Percentiles rank a stretch among this genome's conserved stretches.
phyloP scores from a whole-genome alignment of 2,329 filamentous ascomycete species.

The Tolypocladium tundrense region DNA sequence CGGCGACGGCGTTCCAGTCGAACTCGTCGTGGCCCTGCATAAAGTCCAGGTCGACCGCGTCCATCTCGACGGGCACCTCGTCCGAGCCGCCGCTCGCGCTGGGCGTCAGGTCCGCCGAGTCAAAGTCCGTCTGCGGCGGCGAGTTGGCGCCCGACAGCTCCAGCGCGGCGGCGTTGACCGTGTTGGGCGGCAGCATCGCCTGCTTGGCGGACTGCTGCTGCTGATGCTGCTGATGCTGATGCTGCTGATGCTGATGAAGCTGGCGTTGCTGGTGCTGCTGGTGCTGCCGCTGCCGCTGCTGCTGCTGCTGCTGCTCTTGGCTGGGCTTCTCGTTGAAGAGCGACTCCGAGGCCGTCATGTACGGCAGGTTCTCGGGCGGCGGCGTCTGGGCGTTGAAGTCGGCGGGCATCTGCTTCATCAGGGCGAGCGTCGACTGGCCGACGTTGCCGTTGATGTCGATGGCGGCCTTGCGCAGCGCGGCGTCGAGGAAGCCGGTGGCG shows the following conservation, averaged over 20 bases:
- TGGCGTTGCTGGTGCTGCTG: background rate
- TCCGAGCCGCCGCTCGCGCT: conserved; percentile 35
- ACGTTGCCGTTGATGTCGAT: conserved; percentile 51
- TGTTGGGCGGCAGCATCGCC: conserved; percentile 27
- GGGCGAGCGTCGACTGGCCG: conserved; percentile 19
- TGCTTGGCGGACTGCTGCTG: conserved; percentile 10
- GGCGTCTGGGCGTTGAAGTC: conserved; percentile 36
- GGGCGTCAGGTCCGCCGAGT: conserved; percentile 31
- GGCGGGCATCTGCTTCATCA: conserved; percentile 25
- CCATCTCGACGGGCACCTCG: conserved; percentile 22
- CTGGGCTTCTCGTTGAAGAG: conserved; percentile 23
- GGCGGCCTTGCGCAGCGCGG: conserved; percentile 76
- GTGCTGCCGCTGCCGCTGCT: background rate
- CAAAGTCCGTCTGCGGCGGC: conserved; percentile 34
- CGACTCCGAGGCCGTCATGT: conserved; percentile 30
- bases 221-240: background rate
- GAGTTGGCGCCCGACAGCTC: conserved; percentile 24
- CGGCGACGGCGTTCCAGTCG: conserved; percentile 43
- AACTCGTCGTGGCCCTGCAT: conserved; percentile 37
- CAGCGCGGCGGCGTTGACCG: conserved; percentile 24
- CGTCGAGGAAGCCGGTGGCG: conserved; percentile 88
- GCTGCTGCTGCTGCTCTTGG: conserved; percentile 8
- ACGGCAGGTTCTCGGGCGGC: conserved; percentile 39
- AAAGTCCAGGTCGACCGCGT: conserved; percentile 34
- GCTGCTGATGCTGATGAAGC: background rate